phyloP scores from a whole-genome alignment of 2,329 filamentous ascomycete genomes.

The Mariannaea sp. region DNA sequence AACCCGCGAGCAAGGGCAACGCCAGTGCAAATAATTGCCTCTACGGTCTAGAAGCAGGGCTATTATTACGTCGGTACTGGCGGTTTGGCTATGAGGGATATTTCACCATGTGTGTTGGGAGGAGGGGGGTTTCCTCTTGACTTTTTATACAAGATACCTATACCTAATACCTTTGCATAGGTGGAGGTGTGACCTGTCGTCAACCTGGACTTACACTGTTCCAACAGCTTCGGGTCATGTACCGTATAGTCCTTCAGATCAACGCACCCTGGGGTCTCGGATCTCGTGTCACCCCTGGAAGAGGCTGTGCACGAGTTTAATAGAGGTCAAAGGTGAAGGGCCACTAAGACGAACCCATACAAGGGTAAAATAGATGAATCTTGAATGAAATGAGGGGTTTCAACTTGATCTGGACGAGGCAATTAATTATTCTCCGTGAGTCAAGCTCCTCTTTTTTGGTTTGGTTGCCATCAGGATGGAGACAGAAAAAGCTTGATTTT shows the following conservation, averaged over 20 bases:
- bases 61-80: not conserved
- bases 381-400: not conserved
- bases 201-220: not conserved
- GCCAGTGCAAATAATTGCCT: not conserved
- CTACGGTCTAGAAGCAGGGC: not conserved
- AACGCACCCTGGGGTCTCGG: not conserved
- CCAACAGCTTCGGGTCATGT: not conserved
- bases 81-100: not conserved
- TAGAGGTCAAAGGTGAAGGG: no score
- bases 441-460: slow-evolving; percentile 3
- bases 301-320: slow-evolving; percentile 5
- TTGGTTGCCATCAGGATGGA: no score
- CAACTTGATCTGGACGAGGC: not conserved
- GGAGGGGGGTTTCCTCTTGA: not conserved
- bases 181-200: not conserved
- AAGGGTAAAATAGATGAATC: no score
- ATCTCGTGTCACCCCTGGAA: slow-evolving; percentile 2
- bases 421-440: slow-evolving; percentile 7
- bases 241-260: not conserved
- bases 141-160: not conserved
- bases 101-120: not conserved
- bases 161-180: not conserved
- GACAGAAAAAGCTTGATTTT: no score
- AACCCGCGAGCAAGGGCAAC: not conserved
- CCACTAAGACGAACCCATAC: no score